phyloP scores from a whole-genome alignment of 176 grass and related monocot species.

The Dendrocalamus sinicus region DNA sequence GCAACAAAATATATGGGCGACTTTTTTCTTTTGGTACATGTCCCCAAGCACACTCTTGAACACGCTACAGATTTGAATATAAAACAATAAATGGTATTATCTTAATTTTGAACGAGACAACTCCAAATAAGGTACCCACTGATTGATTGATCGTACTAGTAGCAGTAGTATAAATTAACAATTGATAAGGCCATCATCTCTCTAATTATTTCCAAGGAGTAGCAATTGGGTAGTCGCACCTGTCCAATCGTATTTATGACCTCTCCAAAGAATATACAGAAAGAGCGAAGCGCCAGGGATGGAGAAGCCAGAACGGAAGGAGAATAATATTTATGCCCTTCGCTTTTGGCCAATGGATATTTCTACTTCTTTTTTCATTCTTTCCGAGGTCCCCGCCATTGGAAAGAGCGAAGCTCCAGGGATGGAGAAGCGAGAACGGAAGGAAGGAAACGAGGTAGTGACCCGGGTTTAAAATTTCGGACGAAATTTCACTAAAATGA shows the following conservation, averaged over 20 bases:
- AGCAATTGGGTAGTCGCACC: not conserved
- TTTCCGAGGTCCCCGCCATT: too few relatives aligned
- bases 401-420: too few relatives aligned
- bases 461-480: too few relatives aligned
- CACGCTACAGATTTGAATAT: conserved; percentile 32
- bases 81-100: not conserved
- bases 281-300: not conserved
- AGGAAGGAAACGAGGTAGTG: too few relatives aligned
- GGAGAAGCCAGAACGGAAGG: too few relatives aligned
- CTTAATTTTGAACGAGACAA: not conserved
- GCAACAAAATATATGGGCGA: too few relatives aligned
- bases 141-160: conserved; percentile 6
- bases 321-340: too few relatives aligned
- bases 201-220: not conserved
- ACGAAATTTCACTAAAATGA: too few relatives aligned
- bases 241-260: conserved; percentile 19
- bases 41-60: not conserved
- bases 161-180: not conserved
- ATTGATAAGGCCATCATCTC: not conserved
- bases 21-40: too few relatives aligned
- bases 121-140: conserved; percentile 40
- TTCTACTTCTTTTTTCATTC: too few relatives aligned
- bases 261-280: not conserved
- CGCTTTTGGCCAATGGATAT: too few relatives aligned
- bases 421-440: too few relatives aligned